Conservation (phyloP, 1,284 basidiomycete genomes). For the Calocybe gambosa region DNA sequence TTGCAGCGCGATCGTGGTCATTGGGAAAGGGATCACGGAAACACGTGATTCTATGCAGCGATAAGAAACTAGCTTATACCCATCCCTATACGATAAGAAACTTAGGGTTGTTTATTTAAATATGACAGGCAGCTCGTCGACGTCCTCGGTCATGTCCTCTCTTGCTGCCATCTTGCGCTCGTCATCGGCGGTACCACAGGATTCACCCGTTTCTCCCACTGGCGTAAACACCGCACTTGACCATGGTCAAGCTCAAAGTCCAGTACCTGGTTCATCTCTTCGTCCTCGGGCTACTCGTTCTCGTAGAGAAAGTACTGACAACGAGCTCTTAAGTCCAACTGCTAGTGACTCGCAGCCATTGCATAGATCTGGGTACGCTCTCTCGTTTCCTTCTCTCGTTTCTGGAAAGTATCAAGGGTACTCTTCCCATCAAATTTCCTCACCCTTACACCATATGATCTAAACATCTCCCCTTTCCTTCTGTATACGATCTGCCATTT, state of each 20-base stretch:
- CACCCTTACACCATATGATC: slow-evolving; percentile 6
- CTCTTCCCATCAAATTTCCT: not conserved
- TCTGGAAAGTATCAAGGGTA: not conserved
- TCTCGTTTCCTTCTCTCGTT: not conserved
- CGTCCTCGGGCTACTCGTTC: not conserved
- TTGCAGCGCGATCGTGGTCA: slow-evolving; percentile 70
- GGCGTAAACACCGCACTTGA: not conserved
- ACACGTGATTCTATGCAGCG: slow-evolving; percentile 16
- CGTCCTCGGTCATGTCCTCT: not conserved
- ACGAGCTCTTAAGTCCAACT: slow-evolving; percentile 4
- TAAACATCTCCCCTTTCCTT: not conserved
- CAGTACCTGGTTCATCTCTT: not conserved
- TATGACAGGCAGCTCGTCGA: not conserved
- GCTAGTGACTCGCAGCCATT: slow-evolving; percentile 32
- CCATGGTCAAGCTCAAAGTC: not conserved
- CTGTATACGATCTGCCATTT: no score
- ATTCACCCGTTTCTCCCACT: slow-evolving; percentile 2
- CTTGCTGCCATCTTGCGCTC: slow-evolving; percentile 4
- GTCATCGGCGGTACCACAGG: slow-evolving; percentile 4
- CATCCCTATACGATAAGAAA: no score
- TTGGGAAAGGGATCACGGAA: slow-evolving; percentile 20
- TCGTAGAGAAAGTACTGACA: slow-evolving; percentile 7
- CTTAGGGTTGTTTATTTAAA: not conserved
- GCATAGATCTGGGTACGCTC: slow-evolving; percentile 47
- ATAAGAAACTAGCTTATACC: no score